Conservation (phyloP, 2,329 filamentous ascomycete genomes). For the Neonectria coccinea region DNA sequence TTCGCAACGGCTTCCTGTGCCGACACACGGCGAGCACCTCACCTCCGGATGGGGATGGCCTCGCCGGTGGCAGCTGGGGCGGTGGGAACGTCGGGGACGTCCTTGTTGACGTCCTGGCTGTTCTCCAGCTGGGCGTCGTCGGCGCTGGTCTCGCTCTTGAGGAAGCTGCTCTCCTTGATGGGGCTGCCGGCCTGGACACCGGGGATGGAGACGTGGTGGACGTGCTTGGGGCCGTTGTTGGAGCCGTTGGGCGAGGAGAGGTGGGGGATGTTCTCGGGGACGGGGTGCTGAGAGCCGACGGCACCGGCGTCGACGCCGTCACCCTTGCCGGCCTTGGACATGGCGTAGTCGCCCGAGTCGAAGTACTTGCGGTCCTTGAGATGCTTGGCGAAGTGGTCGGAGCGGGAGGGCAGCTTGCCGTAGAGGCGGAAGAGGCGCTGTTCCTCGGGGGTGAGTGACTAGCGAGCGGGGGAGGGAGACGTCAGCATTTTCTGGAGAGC, state of each 20-base stretch:
- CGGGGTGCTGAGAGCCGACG: constrained; percentile 93
- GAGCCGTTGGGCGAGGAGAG: constrained; percentile 72
- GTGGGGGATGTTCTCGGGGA: constrained; percentile 95
- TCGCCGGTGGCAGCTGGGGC: constrained; percentile 43
- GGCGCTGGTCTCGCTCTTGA: constrained; percentile 83
- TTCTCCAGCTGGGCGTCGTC: constrained; percentile 46
- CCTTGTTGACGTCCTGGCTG: constrained; percentile 49
- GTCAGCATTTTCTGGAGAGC: constrained; percentile 37
- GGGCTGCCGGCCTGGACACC: constrained; percentile 78
- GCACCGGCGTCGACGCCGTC: constrained; percentile 92
- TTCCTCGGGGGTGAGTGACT: constrained; percentile 95
- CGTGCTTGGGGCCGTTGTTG: constrained; percentile 53
- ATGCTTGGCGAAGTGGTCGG: constrained; percentile 97
- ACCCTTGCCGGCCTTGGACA: constrained; percentile 97
- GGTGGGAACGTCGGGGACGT: constrained; percentile 44
- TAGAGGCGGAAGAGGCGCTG: constrained; percentile 97
- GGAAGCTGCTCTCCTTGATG: constrained; percentile 89
- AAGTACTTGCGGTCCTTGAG: constrained; percentile 99
- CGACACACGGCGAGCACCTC: constrained; percentile 15
- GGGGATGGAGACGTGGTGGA: constrained; percentile 56
- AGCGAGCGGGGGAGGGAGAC: constrained; percentile 30
- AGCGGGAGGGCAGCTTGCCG: constrained; percentile 96
- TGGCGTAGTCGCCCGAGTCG: constrained; percentile 94
- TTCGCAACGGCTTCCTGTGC: constrained; percentile 18
- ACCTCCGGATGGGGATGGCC: constrained; percentile 75